Conservation (phyloP, 352 stramenopile species). For the Globisporangium uncinulatum region DNA sequence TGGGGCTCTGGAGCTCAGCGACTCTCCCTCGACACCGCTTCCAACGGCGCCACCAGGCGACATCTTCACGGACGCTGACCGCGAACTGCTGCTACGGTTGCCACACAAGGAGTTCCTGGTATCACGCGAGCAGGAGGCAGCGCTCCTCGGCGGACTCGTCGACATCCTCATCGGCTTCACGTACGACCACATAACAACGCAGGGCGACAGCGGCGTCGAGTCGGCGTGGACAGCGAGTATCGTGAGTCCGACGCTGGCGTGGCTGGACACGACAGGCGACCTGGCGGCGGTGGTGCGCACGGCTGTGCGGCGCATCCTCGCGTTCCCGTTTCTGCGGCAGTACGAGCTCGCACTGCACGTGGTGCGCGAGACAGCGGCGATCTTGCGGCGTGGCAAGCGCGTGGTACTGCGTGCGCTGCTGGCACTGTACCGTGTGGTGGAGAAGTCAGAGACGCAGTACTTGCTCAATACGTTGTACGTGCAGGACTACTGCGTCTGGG, state of each 20-base stretch:
- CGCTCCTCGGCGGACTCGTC: conserved; percentile 80
- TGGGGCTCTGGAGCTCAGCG: conserved; percentile 2
- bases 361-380: conserved; percentile 74
- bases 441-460: conserved; percentile 96
- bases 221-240: conserved; percentile 96
- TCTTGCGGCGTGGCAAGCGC: conserved; percentile 86
- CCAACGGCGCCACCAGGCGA: background rate
- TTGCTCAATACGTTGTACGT: conserved; percentile 95
- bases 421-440: conserved; percentile 87
- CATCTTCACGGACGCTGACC: conserved; percentile 51
- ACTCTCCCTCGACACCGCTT: conserved; percentile 3
- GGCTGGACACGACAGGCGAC: conserved; percentile 85
- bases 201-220: conserved; percentile 95
- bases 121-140: conserved; percentile 34
- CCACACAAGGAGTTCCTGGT: conserved; percentile 82
- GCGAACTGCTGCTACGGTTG: conserved; percentile 68
- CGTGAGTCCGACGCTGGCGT: conserved; percentile 92
- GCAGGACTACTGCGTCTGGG: conserved; percentile 90
- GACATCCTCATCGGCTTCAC: conserved; percentile 95
- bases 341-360: conserved; percentile 81
- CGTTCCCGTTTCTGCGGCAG: conserved; percentile 95
- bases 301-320: conserved; percentile 87
- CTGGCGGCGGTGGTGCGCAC: conserved; percentile 57
- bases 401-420: conserved; percentile 89
- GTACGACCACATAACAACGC: conserved; percentile 95